Conservation (phyloP, 768 basidiomycete genomes). For the Favolaschia claudopus region DNA sequence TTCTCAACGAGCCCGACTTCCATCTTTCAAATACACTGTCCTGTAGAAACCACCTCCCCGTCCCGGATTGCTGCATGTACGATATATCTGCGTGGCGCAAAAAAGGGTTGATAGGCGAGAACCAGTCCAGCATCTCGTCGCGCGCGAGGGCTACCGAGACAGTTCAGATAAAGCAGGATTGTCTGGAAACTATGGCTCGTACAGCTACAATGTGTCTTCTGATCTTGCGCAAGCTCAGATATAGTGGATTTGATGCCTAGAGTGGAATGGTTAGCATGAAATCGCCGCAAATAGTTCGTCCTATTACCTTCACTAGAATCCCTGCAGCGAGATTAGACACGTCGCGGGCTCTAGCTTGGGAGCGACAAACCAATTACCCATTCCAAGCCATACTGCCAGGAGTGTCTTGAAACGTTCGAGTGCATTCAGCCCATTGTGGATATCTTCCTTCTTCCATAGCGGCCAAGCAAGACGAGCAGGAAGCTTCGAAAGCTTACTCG, state of each 20-base stretch:
- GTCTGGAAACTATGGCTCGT: too few species aligned
- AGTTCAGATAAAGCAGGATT: too few species aligned
- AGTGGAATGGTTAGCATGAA: too few species aligned
- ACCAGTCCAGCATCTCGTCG: conserved; percentile 3
- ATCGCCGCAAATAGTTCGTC: too few species aligned
- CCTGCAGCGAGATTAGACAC: neutral
- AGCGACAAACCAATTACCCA: neutral
- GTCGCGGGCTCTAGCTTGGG: too few species aligned
- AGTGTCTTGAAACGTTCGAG: neutral
- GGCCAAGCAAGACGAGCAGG: neutral
- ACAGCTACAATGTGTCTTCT: too few species aligned
- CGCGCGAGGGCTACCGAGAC: neutral
- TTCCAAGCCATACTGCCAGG: neutral
- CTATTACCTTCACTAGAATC: too few species aligned
- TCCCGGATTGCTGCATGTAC: neutral
- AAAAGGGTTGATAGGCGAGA: conserved; percentile 10
- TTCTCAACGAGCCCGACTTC: neutral
- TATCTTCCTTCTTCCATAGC: neutral
- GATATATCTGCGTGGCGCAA: conserved; percentile 2
- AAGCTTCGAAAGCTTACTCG: neutral
- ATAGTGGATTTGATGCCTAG: too few species aligned
- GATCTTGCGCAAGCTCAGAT: too few species aligned
- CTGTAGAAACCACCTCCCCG: conserved; percentile 5
- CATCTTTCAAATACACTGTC: neutral
- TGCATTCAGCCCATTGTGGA: neutral